Evolutionary conservation across 176 grass and related monocot genomes (phyloP).

Genomic region (Avena eriantha): DNA sequence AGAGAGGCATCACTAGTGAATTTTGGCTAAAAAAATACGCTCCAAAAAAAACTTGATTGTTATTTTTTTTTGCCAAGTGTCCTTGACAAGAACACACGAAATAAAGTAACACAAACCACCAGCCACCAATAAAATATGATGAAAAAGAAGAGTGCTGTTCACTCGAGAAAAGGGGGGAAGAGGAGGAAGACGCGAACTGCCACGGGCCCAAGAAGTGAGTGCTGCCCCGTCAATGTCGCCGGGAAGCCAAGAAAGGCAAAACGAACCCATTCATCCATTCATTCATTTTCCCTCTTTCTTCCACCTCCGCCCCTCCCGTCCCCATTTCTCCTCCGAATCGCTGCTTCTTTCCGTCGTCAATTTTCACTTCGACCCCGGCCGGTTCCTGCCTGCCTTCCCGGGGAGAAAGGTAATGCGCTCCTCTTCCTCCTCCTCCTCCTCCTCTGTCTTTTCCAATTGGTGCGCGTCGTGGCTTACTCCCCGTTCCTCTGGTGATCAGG

Average conservation of each 20-base stretch:
- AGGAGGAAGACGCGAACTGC: constrained; percentile 25
- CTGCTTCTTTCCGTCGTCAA: constrained; percentile 20
- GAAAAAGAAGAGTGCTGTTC: constrained; percentile 32
- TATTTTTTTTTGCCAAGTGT: not conserved
- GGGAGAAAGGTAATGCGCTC: not conserved
- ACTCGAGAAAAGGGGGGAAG: not conserved
- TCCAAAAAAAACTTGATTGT: not conserved
- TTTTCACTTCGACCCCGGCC: constrained; percentile 26
- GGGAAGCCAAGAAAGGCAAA: constrained; percentile 59
- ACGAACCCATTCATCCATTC: constrained; percentile 36
- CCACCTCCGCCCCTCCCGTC: constrained; percentile 36
- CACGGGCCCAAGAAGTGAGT: constrained; percentile 54
- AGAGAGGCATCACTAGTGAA: not conserved
- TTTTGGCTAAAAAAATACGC: not conserved
- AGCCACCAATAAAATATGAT: constrained; percentile 42
- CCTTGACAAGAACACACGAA: constrained; percentile 40
- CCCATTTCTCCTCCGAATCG: constrained; percentile 51
- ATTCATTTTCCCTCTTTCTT: constrained; percentile 31
- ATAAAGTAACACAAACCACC: constrained; percentile 49
- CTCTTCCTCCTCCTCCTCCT: not conserved
- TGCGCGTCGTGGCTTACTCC: constrained; percentile 8
- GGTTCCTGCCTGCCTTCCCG: constrained; percentile 38
- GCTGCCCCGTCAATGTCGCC: constrained; percentile 64
- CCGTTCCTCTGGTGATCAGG: constrained; percentile 46
- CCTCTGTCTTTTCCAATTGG: constrained; percentile 30